A percentile compares a stretch with the other conserved stretches of the same genome.
Evolutionary conservation across 1,284 basidiomycete species (phyloP).

Genomic region (Apiotrichum akiyoshidainum): DNA sequence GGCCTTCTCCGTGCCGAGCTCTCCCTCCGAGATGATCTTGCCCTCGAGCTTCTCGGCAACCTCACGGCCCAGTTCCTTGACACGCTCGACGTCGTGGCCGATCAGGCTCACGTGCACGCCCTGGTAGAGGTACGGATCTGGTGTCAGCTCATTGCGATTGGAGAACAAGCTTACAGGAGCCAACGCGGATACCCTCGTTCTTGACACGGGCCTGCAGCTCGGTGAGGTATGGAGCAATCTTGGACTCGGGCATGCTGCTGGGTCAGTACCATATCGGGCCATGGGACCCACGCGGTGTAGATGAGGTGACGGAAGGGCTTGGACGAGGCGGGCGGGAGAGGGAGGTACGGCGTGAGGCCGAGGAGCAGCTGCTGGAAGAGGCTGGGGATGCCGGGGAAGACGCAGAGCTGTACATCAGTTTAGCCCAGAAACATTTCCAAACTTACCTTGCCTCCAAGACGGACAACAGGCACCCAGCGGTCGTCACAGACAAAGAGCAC

Average conservation of each 20-base stretch:
- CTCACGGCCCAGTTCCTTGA: slow-evolving; percentile 63
- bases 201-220: slow-evolving; percentile 70
- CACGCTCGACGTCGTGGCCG: slow-evolving; percentile 61
- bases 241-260: slow-evolving; percentile 72
- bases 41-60: slow-evolving; percentile 54
- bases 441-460: slow-evolving; percentile 66
- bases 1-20: slow-evolving; percentile 44
- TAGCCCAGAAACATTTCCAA: too few relatives aligned
- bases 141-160: not conserved
- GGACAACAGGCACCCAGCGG: slow-evolving; percentile 84
- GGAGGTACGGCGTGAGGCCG: slow-evolving; percentile 66
- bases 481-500: slow-evolving; percentile 68
- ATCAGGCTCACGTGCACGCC: slow-evolving; percentile 69
- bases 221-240: slow-evolving; percentile 83
- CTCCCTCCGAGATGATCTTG: slow-evolving; percentile 52
- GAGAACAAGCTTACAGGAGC: slow-evolving; percentile 57
- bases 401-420: slow-evolving; percentile 58
- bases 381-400: slow-evolving; percentile 85
- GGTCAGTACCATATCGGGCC: not conserved
- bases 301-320: slow-evolving; percentile 72
- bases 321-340: slow-evolving; percentile 66
- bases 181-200: slow-evolving; percentile 73
- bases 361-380: slow-evolving; percentile 78
- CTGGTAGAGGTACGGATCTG: slow-evolving; percentile 59
- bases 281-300: slow-evolving; percentile 63